Base-by-base conservation (phyloP, 2,329 filamentous ascomycete species). In the Taxawa tesnikishii region DNA sequence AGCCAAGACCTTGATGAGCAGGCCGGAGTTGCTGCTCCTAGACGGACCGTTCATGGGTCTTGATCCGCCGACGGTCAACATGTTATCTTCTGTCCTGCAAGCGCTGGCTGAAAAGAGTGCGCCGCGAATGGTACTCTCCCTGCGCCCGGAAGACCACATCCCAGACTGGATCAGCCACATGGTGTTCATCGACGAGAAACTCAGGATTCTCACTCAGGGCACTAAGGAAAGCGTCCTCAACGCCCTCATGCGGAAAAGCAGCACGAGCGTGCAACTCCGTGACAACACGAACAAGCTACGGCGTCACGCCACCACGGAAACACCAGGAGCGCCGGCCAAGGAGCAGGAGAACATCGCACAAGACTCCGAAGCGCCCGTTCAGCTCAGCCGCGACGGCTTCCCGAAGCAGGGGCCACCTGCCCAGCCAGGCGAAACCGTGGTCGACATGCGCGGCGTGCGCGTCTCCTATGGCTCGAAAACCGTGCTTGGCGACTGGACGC, bases 41-140 rank as follows among this genome's bases (percentile, higher is more conserved):
- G 90, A 98, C 56, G 88, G 94, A 46, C 88, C 90, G 1, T 94
- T 94, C 50, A 93, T 94, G 82, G 88, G 90, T 0, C 65, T 98
- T 11, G 90, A 96, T 54, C 90, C 88, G 10, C 78, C 77, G 5
- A 92, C 85, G 0, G 71, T 83, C 9, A 65, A 70, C 9, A 70
- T 71, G 2, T 60, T 96, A 43, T 88, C 81, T 25, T 66, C 68
- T 1, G 63, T 96, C 28, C 61, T 94, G 14, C 61, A 73, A 41
- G 65, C 66, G 0, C 59, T 94, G 34, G 81, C 84, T 0, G 65
- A 71, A 37, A 68, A 67, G 29, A 70, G 70, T 10, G 67, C 64
- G 5, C 87, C 85, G 0, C 68, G 83, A 18, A 61, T 96, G 15
- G 63, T 96, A 2, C 58, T 96, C 23, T 79, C 78, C 26, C 67